phyloP scores from a whole-genome alignment of 2,329 filamentous ascomycete species.

The Chaetomiaceae sp. region DNA sequence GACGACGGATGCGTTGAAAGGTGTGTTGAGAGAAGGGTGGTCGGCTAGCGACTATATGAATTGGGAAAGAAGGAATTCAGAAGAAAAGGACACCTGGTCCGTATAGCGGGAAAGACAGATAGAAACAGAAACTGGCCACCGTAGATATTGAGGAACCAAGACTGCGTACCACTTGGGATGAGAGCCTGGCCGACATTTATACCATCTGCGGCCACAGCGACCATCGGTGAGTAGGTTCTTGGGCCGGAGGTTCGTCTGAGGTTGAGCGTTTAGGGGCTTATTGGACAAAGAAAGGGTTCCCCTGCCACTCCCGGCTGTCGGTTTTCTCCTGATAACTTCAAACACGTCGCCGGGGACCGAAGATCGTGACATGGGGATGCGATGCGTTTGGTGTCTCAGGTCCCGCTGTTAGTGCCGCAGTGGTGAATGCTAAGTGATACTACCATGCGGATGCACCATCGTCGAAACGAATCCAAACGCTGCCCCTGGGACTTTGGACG shows the following conservation, averaged over 20 bases:
- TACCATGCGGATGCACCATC: conserved; percentile 5
- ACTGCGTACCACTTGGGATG: background rate
- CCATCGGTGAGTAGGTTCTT: background rate
- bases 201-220: background rate
- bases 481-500: background rate
- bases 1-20: background rate
- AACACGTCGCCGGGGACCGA: conserved; percentile 1
- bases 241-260: background rate
- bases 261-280: background rate
- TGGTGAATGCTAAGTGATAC: background rate
- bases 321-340: conserved; percentile 5
- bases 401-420: conserved; percentile 13
- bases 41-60: conserved; percentile 14
- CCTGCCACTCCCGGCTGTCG: background rate
- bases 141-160: background rate
- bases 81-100: conserved; percentile 22
- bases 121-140: background rate
- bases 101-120: background rate
- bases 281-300: background rate
- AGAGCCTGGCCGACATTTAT: background rate
- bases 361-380: conserved; percentile 2
- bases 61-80: background rate
- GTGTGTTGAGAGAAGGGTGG: background rate
- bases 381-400: conserved; percentile 19
- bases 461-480: background rate